Conservation (phyloP, 257 asterid species). For the Eucommia ulmoides region DNA sequence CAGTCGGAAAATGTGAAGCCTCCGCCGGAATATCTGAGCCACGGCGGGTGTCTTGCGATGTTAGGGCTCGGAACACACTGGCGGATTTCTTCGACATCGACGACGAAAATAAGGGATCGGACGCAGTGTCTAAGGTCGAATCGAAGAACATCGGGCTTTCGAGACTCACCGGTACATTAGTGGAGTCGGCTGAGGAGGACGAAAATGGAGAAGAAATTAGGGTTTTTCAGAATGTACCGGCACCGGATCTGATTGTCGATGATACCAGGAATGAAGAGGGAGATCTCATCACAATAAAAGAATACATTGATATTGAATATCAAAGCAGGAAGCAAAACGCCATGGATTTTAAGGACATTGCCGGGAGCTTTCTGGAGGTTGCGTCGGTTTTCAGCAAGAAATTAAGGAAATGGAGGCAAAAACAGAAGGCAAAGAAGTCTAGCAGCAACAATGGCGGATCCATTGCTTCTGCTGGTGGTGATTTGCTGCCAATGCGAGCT, state of each 20-base stretch:
- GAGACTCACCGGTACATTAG: slow-evolving; percentile 29
- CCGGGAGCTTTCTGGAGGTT: slow-evolving; percentile 56
- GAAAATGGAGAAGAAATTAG: slow-evolving; percentile 19
- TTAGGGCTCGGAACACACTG: slow-evolving; percentile 39
- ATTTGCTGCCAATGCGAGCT: slow-evolving; percentile 6
- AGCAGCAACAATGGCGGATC: slow-evolving; percentile 10
- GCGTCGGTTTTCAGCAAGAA: slow-evolving; percentile 79
- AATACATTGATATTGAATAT: slow-evolving; percentile 75
- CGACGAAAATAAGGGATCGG: slow-evolving; percentile 40
- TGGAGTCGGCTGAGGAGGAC: slow-evolving; percentile 16
- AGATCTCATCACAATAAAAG: slow-evolving; percentile 84
- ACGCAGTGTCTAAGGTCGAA: slow-evolving; percentile 36
- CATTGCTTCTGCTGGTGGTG: not conserved
- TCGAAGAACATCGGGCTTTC: slow-evolving; percentile 54
- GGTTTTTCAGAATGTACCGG: slow-evolving; percentile 19
- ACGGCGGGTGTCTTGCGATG: slow-evolving; percentile 83
- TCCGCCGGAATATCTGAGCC: slow-evolving; percentile 34
- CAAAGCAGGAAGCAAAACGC: slow-evolving; percentile 35
- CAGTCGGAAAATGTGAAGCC: slow-evolving; percentile 31
- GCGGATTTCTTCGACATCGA: slow-evolving; percentile 48
- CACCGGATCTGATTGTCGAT: slow-evolving; percentile 13
- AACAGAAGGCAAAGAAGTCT: slow-evolving; percentile 32
- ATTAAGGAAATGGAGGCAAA: slow-evolving; percentile 72
- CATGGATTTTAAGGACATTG: slow-evolving; percentile 49
- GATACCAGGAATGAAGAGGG: slow-evolving; percentile 39